A percentile compares a stretch with the other conserved stretches of the same genome.
Conservation (phyloP, 2,329 filamentous ascomycete species). For the Colletotrichum tamarilloi region DNA sequence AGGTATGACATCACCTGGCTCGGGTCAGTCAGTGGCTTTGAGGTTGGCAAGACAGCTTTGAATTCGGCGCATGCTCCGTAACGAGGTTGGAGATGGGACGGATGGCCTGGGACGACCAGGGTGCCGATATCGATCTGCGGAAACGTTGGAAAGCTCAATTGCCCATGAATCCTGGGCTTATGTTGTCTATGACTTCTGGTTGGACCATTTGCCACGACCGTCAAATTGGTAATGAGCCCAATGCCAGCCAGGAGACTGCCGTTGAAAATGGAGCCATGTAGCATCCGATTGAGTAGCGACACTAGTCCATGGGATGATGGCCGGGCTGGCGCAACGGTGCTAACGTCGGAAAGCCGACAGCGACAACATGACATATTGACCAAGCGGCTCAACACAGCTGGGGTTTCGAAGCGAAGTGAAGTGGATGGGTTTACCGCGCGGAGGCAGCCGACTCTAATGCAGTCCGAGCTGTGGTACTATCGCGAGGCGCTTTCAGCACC, state of each 20-base stretch:
- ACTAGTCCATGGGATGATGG: background rate
- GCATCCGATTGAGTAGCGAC: background rate
- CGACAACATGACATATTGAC: background rate
- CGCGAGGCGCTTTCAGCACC: background rate
- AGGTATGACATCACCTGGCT: background rate
- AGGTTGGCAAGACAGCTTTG: background rate
- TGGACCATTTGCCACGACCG: background rate
- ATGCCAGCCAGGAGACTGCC: background rate
- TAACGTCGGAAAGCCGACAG: background rate
- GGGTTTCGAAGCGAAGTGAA: background rate
- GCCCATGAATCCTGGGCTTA: background rate
- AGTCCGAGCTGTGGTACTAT: background rate
- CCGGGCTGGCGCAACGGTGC: background rate
- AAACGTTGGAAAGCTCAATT: background rate
- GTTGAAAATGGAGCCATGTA: background rate
- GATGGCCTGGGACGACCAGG: background rate
- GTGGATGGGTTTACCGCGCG: background rate
- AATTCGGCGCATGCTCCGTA: constrained; percentile 2
- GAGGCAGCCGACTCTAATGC: background rate
- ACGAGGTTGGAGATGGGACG: background rate
- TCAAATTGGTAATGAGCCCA: background rate
- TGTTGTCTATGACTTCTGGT: background rate
- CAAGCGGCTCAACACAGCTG: background rate
- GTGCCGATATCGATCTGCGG: background rate
- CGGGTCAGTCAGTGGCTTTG: background rate